Conservation (phyloP, 1,284 basidiomycete species). For the Neotropicomus parvogracilis region DNA sequence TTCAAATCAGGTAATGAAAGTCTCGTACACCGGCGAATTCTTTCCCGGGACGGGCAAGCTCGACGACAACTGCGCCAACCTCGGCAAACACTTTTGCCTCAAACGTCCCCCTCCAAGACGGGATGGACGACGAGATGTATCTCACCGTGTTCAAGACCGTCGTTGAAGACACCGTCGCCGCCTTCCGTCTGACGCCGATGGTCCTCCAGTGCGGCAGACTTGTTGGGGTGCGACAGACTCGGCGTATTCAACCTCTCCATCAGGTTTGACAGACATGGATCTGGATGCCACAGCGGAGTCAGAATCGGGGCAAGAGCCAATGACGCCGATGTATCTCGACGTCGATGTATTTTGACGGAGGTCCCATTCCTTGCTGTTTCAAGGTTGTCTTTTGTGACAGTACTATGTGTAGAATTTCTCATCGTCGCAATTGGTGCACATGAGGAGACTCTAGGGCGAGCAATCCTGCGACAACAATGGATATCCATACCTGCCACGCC, state of each 20-base stretch:
- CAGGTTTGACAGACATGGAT: conserved; percentile 31
- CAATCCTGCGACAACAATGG: conserved; percentile 63
- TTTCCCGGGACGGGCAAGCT: conserved; percentile 95
- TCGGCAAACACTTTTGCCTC: conserved; percentile 93
- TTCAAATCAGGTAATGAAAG: conserved; percentile 95
- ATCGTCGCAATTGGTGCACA: background rate
- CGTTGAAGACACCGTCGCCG: conserved; percentile 89
- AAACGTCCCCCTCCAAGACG: conserved; percentile 96
- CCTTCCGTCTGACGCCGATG: conserved; percentile 88
- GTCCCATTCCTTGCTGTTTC: too few relatives aligned
- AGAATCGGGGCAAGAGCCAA: conserved; percentile 32
- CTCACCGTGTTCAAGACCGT: conserved; percentile 93
- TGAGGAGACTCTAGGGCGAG: too few relatives aligned
- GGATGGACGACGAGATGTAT: conserved; percentile 97
- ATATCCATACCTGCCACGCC: conserved; percentile 56
- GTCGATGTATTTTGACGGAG: conserved; percentile 26
- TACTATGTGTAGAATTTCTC: conserved; percentile 1
- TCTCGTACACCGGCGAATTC: conserved; percentile 97
- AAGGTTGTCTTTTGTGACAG: background rate
- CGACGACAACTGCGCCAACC: conserved; percentile 81
- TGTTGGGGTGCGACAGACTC: conserved; percentile 89
- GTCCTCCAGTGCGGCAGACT: conserved; percentile 98
- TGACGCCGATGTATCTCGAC: conserved; percentile 32
- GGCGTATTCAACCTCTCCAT: conserved; percentile 99
- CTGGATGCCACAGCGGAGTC: conserved; percentile 26